Conservation (phyloP, 2,329 filamentous ascomycete species). For the Ceratocystis albifundus region DNA sequence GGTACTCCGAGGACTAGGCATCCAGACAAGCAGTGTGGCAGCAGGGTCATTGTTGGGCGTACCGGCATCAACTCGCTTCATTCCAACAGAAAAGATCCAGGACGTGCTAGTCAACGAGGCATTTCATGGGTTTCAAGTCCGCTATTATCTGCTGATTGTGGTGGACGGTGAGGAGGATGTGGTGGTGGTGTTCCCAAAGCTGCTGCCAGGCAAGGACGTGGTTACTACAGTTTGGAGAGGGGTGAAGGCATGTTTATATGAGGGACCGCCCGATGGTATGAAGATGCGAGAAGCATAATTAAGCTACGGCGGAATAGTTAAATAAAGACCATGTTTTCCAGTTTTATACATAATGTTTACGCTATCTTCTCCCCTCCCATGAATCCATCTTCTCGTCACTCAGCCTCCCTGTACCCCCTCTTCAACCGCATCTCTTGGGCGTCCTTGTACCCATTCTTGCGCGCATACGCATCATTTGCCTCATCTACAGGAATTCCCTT, state of each 20-base stretch:
- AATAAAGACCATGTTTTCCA: slow-evolving; percentile 9
- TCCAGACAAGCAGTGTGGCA: slow-evolving; percentile 65
- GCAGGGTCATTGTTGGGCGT: slow-evolving; percentile 46
- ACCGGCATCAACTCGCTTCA: slow-evolving; percentile 45
- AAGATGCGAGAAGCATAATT: slow-evolving; percentile 13
- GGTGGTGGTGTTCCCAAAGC: slow-evolving; percentile 83
- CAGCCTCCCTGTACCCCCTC: slow-evolving; percentile 28
- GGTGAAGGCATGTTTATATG: slow-evolving; percentile 69
- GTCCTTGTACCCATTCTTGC: slow-evolving; percentile 45
- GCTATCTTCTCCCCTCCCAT: slow-evolving; percentile 24
- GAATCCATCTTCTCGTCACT: slow-evolving; percentile 4
- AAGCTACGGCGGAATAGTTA: neutral
- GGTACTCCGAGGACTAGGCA: slow-evolving; percentile 75
- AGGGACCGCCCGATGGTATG: slow-evolving; percentile 18
- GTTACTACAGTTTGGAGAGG: slow-evolving; percentile 88
- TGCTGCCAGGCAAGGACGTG: slow-evolving; percentile 62
- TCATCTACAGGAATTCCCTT: slow-evolving; percentile 41
- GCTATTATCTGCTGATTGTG: slow-evolving; percentile 79
- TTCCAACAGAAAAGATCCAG: slow-evolving; percentile 82
- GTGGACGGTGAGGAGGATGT: slow-evolving; percentile 80
- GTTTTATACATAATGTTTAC: neutral
- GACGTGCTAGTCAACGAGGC: slow-evolving; percentile 94
- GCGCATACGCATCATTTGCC: slow-evolving; percentile 51
- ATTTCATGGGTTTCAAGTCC: slow-evolving; percentile 81
- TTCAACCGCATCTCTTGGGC: slow-evolving; percentile 39